A percentile compares a stretch with the other conserved stretches of the same genome.
Evolutionary conservation across 2,329 filamentous ascomycete genomes (phyloP).

Genomic region (Pezizomycotina sp.): DNA sequence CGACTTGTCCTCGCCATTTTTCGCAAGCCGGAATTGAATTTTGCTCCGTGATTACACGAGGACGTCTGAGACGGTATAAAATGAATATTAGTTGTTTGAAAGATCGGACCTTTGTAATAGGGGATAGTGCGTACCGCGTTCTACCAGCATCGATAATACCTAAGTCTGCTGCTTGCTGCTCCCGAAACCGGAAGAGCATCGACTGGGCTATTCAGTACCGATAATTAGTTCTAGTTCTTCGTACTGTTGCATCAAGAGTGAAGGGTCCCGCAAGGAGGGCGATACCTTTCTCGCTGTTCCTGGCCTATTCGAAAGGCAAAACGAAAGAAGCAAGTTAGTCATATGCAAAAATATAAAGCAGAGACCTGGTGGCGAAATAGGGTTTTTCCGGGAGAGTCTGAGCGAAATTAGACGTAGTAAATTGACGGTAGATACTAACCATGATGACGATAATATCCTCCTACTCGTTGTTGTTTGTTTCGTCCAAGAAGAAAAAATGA

Average conservation of each 20-base stretch:
- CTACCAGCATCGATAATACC: slow-evolving; percentile 90
- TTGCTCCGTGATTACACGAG: slow-evolving; percentile 77
- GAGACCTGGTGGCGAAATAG: too few species aligned
- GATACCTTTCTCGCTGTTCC: slow-evolving; percentile 6
- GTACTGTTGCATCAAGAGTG: slow-evolving; percentile 12
- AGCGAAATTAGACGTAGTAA: too few species aligned
- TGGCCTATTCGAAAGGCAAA: too few species aligned
- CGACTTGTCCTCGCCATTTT: slow-evolving; percentile 93
- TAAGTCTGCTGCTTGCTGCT: slow-evolving; percentile 86
- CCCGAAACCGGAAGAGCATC: slow-evolving; percentile 99
- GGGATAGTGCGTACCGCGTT: slow-evolving; percentile 38
- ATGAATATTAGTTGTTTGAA: not conserved
- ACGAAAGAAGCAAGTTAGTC: too few species aligned
- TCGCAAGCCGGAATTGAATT: slow-evolving; percentile 74
- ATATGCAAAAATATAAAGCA: too few species aligned
- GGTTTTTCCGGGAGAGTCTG: too few species aligned
- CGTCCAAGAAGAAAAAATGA: too few species aligned
- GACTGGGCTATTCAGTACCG: slow-evolving; percentile 90
- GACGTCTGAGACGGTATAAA: slow-evolving; percentile 35
- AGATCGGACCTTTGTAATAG: not conserved
- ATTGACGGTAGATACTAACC: too few species aligned
- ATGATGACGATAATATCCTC: too few species aligned
- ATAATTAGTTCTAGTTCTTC: slow-evolving; percentile 64
- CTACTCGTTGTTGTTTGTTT: too few species aligned
- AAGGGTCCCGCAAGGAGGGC: slow-evolving; percentile 12